phyloP scores from a whole-genome alignment of 23 red algal species.

The Gracilaria gracilis region DNA sequence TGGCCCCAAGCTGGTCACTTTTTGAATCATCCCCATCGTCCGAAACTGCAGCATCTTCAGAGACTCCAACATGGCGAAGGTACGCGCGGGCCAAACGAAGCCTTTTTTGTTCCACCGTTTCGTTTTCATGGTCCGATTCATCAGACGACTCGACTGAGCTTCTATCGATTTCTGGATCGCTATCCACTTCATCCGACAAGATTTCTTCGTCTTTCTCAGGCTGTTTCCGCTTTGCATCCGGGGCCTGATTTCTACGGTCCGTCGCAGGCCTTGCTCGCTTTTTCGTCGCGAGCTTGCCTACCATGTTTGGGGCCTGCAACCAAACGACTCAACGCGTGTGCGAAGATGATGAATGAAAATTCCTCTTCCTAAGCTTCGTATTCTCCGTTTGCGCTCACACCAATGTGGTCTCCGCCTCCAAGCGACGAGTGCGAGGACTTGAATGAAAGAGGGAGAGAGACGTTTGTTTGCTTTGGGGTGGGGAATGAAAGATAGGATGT shows the following conservation, averaged over 20 bases:
- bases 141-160: conserved; percentile 6
- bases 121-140: conserved; percentile 37
- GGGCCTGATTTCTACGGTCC: not conserved
- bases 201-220: conserved; percentile 43
- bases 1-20: conserved; percentile 1
- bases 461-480: too few relatives aligned
- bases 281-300: conserved; percentile 3
- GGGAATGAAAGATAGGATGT: too few relatives aligned
- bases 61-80: conserved; percentile 61
- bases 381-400: not conserved
- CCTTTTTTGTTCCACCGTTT: conserved; percentile 66
- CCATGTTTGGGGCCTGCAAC: not conserved
- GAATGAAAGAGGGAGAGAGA: too few relatives aligned
- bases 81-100: conserved; percentile 67
- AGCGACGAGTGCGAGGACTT: too few relatives aligned
- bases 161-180: conserved; percentile 16
- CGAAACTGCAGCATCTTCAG: conserved; percentile 52
- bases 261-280: not conserved
- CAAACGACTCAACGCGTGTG: too few relatives aligned
- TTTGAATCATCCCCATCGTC: conserved; percentile 34
- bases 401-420: too few relatives aligned
- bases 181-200: conserved; percentile 33
- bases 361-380: not conserved
- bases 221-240: conserved; percentile 12
- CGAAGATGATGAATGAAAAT: not conserved